Base-by-base conservation (phyloP, 78 protist genomes). In the Thecamonas trahens region DNA sequence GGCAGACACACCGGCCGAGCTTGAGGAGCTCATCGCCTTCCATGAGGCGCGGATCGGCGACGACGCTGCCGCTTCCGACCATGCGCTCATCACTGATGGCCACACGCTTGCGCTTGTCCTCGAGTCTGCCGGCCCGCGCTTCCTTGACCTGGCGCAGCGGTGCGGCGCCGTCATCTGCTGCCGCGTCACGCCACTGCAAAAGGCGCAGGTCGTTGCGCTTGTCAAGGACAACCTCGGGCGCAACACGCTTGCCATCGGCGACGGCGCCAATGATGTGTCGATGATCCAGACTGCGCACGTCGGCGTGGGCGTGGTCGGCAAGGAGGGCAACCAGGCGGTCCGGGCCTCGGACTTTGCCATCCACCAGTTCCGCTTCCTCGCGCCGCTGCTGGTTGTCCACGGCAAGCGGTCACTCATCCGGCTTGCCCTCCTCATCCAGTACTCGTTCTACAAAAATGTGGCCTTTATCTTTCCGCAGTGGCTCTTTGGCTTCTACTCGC, bases 231-330 rank as follows among this genome's bases (percentile, higher is more conserved):
- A 52, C 39, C n/a, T 45, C n/a, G n/a, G n/a, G n/a, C n/a, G n/a
- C n/a, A n/a, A n/a, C n/a, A 91, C 95, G 40, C 83, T 95, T 61
- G 80, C 95, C 37, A 92, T 95, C 50, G 98, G 98, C 60, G 98
- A 95, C 62, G 98, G 98, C 31, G 97, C 96, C 44, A 73, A 81
- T 13, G 76, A 89, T 72, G 88, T 84, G 13, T 39, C 65, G 28
- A 84, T 89, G 93, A 83, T 88, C 42, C 67, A 62, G n/a, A 63
- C 70, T 26, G 86, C 89, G 15, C 82, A 82, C 44, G 82, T 89
- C 9, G 99, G 98, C 53, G 88, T 97, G 2, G 98, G 98, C 35
- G 88, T 95, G 68, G 31, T 60, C n/a, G 98, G 99, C n/a, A 32
- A 59, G 13, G 96, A 91, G 70, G 96, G 96, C 40, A 40, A 79